These are phyloP conservation scores for Xylaria arbuscula DNA, from an alignment of 2,329 filamentous ascomycete genomes.

Conservation along the genomic window DNA sequence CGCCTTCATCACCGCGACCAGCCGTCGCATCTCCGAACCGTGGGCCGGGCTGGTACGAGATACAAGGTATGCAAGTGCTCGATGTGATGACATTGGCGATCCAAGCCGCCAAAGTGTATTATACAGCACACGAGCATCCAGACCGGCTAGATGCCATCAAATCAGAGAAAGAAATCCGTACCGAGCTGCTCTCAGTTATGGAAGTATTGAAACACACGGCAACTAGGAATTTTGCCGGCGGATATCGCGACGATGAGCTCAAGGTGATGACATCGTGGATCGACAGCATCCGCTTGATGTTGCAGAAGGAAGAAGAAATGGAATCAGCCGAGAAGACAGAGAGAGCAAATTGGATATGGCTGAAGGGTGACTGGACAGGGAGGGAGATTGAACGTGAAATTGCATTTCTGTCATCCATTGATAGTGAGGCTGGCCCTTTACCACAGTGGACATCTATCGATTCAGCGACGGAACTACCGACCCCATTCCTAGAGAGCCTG, in stretches of 20 bases:
- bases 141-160: constrained; percentile 88
- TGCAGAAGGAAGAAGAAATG: constrained; percentile 79
- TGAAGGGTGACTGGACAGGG: constrained; percentile 79
- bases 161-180: constrained; percentile 84
- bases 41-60: constrained; percentile 79
- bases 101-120: constrained; percentile 93
- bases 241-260: constrained; percentile 82
- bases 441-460: constrained; percentile 75
- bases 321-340: constrained; percentile 78
- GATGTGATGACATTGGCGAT: constrained; percentile 97
- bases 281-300: constrained; percentile 77
- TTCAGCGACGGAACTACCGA: constrained; percentile 64
- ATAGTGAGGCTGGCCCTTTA: constrained; percentile 67
- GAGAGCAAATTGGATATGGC: constrained; percentile 82
- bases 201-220: constrained; percentile 94
- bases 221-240: constrained; percentile 84
- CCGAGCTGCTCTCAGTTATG: constrained; percentile 85
- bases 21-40: constrained; percentile 46
- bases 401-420: constrained; percentile 83
- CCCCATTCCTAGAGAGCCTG: constrained; percentile 77
- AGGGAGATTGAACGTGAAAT: constrained; percentile 82
- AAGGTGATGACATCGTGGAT: constrained; percentile 84
- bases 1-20: constrained; percentile 29
- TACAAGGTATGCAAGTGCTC: constrained; percentile 91
- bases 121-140: constrained; percentile 89